Evolutionary conservation across 1,139 yeast genomes (phyloP).

Genomic region (Cylindricascospora bacillispora): DNA sequence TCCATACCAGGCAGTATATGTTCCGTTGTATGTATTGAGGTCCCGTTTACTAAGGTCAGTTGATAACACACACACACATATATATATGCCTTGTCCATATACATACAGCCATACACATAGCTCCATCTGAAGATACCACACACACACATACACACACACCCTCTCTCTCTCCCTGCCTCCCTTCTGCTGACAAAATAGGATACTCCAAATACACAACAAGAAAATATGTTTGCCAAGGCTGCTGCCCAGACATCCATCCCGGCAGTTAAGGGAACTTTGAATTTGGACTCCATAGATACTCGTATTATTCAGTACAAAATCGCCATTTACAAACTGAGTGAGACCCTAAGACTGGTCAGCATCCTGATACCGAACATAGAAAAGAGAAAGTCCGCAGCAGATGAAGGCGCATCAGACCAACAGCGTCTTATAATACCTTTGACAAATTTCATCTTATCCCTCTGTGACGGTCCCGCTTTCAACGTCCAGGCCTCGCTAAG

Average conservation of each 20-base stretch:
- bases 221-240: constrained; percentile 23
- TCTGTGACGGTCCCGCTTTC: constrained; percentile 21
- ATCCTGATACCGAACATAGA: constrained; percentile 15
- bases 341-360: constrained; percentile 12
- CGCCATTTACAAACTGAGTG: constrained; percentile 17
- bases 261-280: constrained; percentile 9
- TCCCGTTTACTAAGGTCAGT: too few species aligned
- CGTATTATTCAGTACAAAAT: constrained; percentile 20
- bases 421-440: constrained; percentile 19
- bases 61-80: too few species aligned
- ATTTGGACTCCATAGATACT: constrained; percentile 17
- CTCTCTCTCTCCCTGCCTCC: too few species aligned
- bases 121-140: too few species aligned
- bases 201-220: too few species aligned
- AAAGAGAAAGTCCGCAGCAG: constrained; percentile 3
- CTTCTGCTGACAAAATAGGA: too few species aligned
- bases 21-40: too few species aligned
- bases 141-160: too few species aligned
- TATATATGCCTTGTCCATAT: too few species aligned
- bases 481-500: constrained; percentile 19
- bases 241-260: constrained; percentile 19
- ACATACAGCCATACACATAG: too few species aligned
- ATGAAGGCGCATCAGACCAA: constrained; percentile 3
- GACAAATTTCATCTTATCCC: constrained; percentile 17
- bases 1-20: too few species aligned